A percentile compares a stretch with the other conserved stretches of the same genome.
phyloP scores from a whole-genome alignment of 331 rosid genomes.

The Acacia concinna region DNA sequence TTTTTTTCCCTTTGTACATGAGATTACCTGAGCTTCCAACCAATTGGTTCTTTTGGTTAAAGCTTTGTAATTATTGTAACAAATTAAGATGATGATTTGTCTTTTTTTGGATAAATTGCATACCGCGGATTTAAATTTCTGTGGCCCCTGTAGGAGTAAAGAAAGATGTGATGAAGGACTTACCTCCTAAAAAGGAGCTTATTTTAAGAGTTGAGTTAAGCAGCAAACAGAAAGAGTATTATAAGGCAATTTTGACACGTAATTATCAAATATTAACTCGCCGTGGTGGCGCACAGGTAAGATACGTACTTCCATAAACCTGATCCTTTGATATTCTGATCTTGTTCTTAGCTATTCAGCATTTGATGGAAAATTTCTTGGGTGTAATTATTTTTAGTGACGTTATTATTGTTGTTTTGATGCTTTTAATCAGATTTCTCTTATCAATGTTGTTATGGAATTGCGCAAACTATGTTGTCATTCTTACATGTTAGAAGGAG shows the following conservation, averaged over 20 bases:
- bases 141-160: constrained; percentile 77
- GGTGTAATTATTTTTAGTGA: neutral
- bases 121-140: neutral
- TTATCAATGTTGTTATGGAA: constrained; percentile 65
- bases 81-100: neutral
- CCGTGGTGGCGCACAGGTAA: constrained; percentile 97
- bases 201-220: constrained; percentile 90
- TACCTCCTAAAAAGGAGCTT: constrained; percentile 97
- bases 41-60: constrained; percentile 5
- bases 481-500: neutral
- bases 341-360: neutral
- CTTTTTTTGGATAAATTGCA: neutral
- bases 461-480: neutral
- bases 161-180: constrained; percentile 97
- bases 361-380: neutral
- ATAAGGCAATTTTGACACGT: constrained; percentile 96
- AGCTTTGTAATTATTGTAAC: neutral
- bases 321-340: neutral
- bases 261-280: constrained; percentile 93
- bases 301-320: constrained; percentile 13
- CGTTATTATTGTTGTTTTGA: neutral
- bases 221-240: constrained; percentile 93
- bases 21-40: constrained; percentile 13
- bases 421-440: constrained; percentile 44
- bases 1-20: neutral